Conservation (phyloP, 2,329 filamentous ascomycete genomes). For the Colletotrichum cordylinicola region DNA sequence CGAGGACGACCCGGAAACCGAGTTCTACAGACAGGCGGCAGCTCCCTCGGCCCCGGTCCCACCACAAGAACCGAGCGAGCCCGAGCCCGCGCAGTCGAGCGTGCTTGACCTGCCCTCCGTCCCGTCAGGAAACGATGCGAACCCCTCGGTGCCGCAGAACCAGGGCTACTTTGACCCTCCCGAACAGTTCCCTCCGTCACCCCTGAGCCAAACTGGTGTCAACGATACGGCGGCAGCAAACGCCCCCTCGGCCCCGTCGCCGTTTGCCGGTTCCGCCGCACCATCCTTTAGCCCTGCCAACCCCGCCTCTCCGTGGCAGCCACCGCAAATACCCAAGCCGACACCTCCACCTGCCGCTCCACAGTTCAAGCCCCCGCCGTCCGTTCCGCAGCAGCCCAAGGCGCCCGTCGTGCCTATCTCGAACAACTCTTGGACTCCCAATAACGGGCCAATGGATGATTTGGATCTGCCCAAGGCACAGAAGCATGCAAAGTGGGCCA, state of each 20-base stretch:
- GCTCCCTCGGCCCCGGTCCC: conserved; percentile 31
- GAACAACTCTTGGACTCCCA: conserved; percentile 23
- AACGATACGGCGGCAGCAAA: conserved; percentile 26
- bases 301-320: conserved; percentile 2
- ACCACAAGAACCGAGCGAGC: conserved; percentile 27
- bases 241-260: conserved; percentile 1
- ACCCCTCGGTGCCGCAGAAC: conserved; percentile 20
- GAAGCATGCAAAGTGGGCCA: conserved; percentile 97
- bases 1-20: conserved; percentile 59
- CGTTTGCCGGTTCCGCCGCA: conserved; percentile 5
- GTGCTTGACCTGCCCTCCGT: conserved; percentile 20
- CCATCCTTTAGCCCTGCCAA: conserved; percentile 15
- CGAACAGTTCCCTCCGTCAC: conserved; percentile 39
- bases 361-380: conserved; percentile 26
- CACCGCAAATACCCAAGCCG: conserved; percentile 5
- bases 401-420: not conserved
- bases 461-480: conserved; percentile 80
- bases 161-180: conserved; percentile 40
- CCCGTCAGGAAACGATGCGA: not conserved
- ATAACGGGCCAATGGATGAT: conserved; percentile 17
- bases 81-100: conserved; percentile 4
- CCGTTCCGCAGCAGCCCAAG: conserved; percentile 7
- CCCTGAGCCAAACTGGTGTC: conserved; percentile 35
- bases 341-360: conserved; percentile 24
- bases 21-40: conserved; percentile 17